Base-by-base conservation (phyloP, 1,284 basidiomycete species). In the Retiboletus flavoniger region DNA sequence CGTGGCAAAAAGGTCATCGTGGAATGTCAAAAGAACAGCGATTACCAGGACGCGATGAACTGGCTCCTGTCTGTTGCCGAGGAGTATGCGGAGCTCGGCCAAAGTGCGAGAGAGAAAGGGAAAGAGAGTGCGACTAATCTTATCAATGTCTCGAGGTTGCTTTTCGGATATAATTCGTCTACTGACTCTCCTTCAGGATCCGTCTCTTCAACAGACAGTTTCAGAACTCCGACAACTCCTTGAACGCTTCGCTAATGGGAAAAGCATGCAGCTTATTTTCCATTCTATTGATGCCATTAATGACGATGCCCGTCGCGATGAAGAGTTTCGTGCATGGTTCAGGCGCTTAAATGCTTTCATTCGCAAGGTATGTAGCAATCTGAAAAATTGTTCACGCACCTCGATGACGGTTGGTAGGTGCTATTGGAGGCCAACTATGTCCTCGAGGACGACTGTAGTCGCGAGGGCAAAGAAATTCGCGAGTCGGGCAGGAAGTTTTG, bases 1-100 rank as follows among this genome's bases (percentile, higher is more conserved):
- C 77, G 82, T n/a, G 70, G 78, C 32, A 84, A 83, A 73, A 83
- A 80, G 68, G 72, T 71, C 39, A 83, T 97, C 58, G 80, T 95
- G 55, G 95, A 98, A 73, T 94, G 92, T 73, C 95, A 98, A 76
- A 85, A 89, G 68, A 93, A 96, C 74, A 81, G 87, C 55, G 91
- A 96, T 67, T 98, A 97, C 74, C 91, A 95, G 64, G 85, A 84
- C 52, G 85, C 88, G 35, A 82, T 95, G 60, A 75, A 74, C 17
- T 95, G 91, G 90, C 77, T 94, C 35, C 76, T 95, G 43, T 75
- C 78, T 48, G 78, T 81, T 55, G 67, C 90, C n/a, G 83, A 87
- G 66, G 84, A 89, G 66, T 98, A 96, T 74, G 82, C 84, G 41
- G 74, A 75, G 4, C 83, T 90, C 61, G 85, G 85, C n/a, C 76